phyloP scores from a whole-genome alignment of 257 asterid species.

The Rhazya stricta region DNA sequence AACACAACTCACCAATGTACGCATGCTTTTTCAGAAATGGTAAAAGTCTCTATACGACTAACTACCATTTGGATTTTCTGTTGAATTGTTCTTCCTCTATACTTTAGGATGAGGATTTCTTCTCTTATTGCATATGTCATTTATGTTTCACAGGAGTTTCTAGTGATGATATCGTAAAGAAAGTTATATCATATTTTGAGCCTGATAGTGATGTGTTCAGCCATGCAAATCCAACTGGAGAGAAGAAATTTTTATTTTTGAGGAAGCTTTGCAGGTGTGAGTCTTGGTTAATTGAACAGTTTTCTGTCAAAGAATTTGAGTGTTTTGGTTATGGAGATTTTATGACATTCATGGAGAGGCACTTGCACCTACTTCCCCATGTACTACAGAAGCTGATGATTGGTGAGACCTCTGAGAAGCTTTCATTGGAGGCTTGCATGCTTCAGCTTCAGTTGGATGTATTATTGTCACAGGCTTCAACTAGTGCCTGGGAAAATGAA shows the following conservation, averaged over 20 bases:
- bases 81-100: neutral
- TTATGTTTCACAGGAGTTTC: constrained; percentile 40
- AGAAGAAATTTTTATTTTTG: constrained; percentile 41
- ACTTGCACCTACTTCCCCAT: constrained; percentile 48
- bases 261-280: constrained; percentile 66
- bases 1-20: neutral
- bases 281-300: constrained; percentile 57
- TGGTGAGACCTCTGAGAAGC: constrained; percentile 36
- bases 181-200: constrained; percentile 57
- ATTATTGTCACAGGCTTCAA: constrained; percentile 67
- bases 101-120: neutral
- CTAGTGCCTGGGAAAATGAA: constrained; percentile 41
- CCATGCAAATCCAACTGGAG: constrained; percentile 25
- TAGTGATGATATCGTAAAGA: constrained; percentile 56
- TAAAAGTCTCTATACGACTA: neutral
- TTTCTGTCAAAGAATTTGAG: constrained; percentile 48
- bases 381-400: constrained; percentile 43
- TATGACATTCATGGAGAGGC: constrained; percentile 60
- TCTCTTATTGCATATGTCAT: constrained; percentile 3
- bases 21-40: neutral
- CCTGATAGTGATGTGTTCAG: constrained; percentile 28
- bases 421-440: constrained; percentile 59
- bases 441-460: constrained; percentile 63
- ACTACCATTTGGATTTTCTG: neutral
- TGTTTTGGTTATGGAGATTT: constrained; percentile 78